phyloP scores from a whole-genome alignment of 768 basidiomycete species.

The Xerocomellus intermedius region DNA sequence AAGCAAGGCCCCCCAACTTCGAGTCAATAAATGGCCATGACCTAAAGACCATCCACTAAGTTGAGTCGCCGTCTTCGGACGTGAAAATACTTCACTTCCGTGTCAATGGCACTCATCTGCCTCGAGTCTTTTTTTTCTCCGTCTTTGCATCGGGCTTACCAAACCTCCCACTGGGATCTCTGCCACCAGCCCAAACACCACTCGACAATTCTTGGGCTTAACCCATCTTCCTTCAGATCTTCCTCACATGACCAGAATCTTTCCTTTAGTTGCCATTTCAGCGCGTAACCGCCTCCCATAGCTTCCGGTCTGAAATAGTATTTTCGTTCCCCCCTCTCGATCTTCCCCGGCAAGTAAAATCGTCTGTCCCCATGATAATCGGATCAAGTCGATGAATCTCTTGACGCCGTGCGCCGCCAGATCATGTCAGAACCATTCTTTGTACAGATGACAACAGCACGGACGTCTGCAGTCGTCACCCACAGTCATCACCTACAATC shows the following conservation, averaged over 20 bases:
- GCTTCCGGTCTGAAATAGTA: neutral
- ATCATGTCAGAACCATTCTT: neutral
- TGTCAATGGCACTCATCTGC: neutral
- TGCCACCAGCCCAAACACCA: too few species aligned
- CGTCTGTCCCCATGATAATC: neutral
- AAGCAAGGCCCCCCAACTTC: too few species aligned
- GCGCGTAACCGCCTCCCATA: neutral
- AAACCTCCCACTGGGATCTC: too few species aligned
- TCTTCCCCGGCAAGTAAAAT: neutral
- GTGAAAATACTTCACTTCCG: neutral
- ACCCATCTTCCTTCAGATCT: neutral
- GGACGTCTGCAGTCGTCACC: neutral
- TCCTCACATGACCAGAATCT: neutral
- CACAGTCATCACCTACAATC: neutral
- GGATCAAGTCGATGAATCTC: conserved; percentile 8
- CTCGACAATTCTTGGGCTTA: neutral
- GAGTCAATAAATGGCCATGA: too few species aligned
- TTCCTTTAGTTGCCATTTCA: neutral
- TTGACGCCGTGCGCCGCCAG: neutral
- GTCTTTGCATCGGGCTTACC: neutral
- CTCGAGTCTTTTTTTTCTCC: neutral
- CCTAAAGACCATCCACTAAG: too few species aligned
- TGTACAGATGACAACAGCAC: neutral
- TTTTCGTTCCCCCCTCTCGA: neutral
- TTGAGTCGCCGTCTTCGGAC: neutral